Conservation (phyloP, 2,329 filamentous ascomycete genomes). For the Hirsutella minnesotensis region DNA sequence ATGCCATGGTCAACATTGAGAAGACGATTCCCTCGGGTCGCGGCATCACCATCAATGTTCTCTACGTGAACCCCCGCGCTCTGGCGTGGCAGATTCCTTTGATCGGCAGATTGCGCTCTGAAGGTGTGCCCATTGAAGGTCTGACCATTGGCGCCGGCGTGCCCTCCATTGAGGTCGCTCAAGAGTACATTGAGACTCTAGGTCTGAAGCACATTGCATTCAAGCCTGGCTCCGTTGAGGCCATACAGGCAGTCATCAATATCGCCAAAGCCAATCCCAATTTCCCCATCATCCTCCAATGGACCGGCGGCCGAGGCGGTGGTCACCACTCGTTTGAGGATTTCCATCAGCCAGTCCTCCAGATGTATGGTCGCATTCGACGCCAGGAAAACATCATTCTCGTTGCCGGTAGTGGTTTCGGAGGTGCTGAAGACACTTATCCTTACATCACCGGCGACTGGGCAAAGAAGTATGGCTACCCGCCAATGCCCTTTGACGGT, state of each 20-base stretch:
- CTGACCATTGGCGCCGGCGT: conserved; percentile 89
- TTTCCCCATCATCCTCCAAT: conserved; percentile 88
- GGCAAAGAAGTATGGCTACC: conserved; percentile 79
- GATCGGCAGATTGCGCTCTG: conserved; percentile 64
- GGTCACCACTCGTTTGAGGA: conserved; percentile 93
- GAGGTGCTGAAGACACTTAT: conserved; percentile 80
- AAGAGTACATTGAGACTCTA: conserved; percentile 87
- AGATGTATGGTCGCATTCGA: conserved; percentile 84
- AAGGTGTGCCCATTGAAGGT: conserved; percentile 84
- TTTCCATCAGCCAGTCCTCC: conserved; percentile 82
- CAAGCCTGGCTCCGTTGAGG: conserved; percentile 83
- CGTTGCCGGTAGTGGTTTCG: conserved; percentile 84
- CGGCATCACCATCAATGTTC: conserved; percentile 81
- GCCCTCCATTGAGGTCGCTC: conserved; percentile 82
- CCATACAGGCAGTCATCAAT: conserved; percentile 81
- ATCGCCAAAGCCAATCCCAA: conserved; percentile 88
- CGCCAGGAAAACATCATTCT: conserved; percentile 79
- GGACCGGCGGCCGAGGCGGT: conserved; percentile 88
- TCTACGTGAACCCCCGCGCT: conserved; percentile 79
- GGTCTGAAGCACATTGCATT: conserved; percentile 89
- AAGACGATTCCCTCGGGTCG: conserved; percentile 71
- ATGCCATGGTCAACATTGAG: conserved; percentile 75
- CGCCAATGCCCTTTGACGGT: conserved; percentile 89
- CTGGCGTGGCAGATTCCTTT: conserved; percentile 91
- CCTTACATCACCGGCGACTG: conserved; percentile 84